Percentiles rank a stretch among this genome's conserved stretches.
Evolutionary conservation across 2,329 filamentous ascomycete genomes (phyloP).

Genomic region (Fusarium penzigii): DNA sequence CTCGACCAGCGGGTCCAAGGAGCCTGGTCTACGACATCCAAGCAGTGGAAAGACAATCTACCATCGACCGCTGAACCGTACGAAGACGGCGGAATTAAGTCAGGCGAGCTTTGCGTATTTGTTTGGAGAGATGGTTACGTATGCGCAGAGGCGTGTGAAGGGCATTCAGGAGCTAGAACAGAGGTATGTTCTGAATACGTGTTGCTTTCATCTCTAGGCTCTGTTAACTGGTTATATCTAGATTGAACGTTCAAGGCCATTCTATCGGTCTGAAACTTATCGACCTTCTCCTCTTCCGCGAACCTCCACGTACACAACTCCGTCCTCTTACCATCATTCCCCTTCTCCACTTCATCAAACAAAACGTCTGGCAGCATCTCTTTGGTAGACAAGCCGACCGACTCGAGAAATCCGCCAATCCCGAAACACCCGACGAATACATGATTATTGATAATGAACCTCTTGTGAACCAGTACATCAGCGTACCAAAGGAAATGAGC

Average conservation of each 20-base stretch:
- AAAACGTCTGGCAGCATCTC: slow-evolving; percentile 86
- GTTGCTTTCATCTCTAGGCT: not conserved
- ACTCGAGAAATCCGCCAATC: slow-evolving; percentile 82
- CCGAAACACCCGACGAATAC: slow-evolving; percentile 87
- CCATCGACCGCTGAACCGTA: slow-evolving; percentile 89
- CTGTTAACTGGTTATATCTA: slow-evolving; percentile 36
- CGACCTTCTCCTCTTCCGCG: slow-evolving; percentile 88
- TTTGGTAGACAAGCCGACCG: slow-evolving; percentile 90
- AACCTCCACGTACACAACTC: slow-evolving; percentile 67
- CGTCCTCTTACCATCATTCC: slow-evolving; percentile 86
- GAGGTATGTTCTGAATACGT: slow-evolving; percentile 54
- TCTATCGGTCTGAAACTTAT: slow-evolving; percentile 91
- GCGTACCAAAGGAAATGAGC: slow-evolving; percentile 91
- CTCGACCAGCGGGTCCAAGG: slow-evolving; percentile 41
- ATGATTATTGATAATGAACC: slow-evolving; percentile 99
- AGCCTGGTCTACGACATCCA: slow-evolving; percentile 77
- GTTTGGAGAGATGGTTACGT: slow-evolving; percentile 94
- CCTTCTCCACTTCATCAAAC: slow-evolving; percentile 93
- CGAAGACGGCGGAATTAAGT: slow-evolving; percentile 84
- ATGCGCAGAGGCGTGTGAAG: slow-evolving; percentile 86
- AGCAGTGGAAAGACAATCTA: slow-evolving; percentile 97
- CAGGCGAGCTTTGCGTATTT: slow-evolving; percentile 94
- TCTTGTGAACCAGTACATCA: slow-evolving; percentile 91
- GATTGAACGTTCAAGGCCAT: slow-evolving; percentile 88
- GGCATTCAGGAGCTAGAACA: slow-evolving; percentile 94